These are phyloP conservation scores for Neofusicoccum sp. DNA, from an alignment of 2,329 filamentous ascomycete species.

Conservation along the genomic window DNA sequence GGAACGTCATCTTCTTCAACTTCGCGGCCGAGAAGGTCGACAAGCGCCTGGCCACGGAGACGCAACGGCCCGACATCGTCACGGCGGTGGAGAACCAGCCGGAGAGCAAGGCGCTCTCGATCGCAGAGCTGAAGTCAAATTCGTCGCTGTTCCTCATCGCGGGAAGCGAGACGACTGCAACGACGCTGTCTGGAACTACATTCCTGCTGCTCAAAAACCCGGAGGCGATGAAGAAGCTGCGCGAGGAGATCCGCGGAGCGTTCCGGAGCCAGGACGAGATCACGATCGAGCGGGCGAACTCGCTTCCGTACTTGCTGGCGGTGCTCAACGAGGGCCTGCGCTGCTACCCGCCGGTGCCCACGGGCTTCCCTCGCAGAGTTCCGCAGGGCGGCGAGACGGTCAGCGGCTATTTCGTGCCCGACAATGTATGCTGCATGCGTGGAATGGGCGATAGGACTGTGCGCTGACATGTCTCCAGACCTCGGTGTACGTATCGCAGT, in stretches of 20 bases:
- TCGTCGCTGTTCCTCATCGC: conserved; percentile 29
- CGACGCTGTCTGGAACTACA: conserved; percentile 35
- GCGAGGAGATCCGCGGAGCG: conserved; percentile 32
- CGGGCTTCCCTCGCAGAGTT: conserved; percentile 41
- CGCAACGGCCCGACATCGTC: conserved; percentile 3
- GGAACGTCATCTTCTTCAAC: conserved; percentile 33
- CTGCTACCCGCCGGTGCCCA: conserved; percentile 50
- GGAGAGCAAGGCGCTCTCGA: neutral
- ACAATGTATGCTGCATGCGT: conserved; percentile 28
- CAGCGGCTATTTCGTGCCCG: conserved; percentile 42
- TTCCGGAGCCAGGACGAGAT: conserved; percentile 35
- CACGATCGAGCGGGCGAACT: conserved; percentile 33
- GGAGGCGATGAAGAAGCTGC: conserved; percentile 29
- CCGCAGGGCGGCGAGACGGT: conserved; percentile 41
- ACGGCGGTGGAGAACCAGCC: conserved; percentile 4
- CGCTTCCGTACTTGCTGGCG: conserved; percentile 47
- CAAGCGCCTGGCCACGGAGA: conserved; percentile 3
- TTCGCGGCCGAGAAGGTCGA: neutral
- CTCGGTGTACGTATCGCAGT: conserved; percentile 33
- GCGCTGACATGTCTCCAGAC: conserved; percentile 24
- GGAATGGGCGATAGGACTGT: conserved; percentile 29
- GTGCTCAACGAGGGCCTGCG: conserved; percentile 51
- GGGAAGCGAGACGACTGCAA: conserved; percentile 39
- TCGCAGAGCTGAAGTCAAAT: conserved; percentile 19
- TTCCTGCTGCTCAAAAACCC: conserved; percentile 36